These are phyloP conservation scores for Candida piceae DNA, from an alignment of 805 yeast species.

Conservation along the genomic window DNA sequence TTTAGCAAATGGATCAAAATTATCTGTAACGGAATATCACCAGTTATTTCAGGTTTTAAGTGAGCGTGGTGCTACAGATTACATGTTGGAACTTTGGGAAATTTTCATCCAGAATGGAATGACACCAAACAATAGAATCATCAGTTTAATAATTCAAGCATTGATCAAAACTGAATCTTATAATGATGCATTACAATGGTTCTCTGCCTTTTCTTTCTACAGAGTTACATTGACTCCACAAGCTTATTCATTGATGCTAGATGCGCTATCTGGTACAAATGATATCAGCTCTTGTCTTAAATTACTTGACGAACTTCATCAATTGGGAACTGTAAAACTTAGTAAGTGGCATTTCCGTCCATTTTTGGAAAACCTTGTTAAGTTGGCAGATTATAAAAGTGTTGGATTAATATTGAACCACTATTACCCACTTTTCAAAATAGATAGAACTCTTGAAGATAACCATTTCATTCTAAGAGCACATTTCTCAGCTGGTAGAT, in stretches of 20 bases:
- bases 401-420: conserved; percentile 16
- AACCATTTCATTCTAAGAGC: conserved; percentile 22
- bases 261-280: conserved; percentile 31
- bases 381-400: conserved; percentile 22
- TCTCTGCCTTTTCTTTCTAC: conserved; percentile 29
- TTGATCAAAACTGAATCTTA: conserved; percentile 34
- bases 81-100: conserved; percentile 33
- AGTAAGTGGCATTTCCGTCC: conserved; percentile 13
- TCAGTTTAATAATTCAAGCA: conserved; percentile 42
- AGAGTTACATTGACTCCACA: conserved; percentile 24
- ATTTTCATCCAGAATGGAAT: conserved; percentile 41
- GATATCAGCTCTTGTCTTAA: conserved; percentile 33
- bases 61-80: conserved; percentile 45
- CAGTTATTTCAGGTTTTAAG: conserved; percentile 61
- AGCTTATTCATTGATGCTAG: conserved; percentile 32
- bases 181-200: conserved; percentile 33
- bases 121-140: conserved; percentile 40
- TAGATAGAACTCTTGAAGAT: conserved; percentile 15
- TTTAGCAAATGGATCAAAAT: conserved; percentile 49
- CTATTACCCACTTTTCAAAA: conserved; percentile 22
- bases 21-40: conserved; percentile 48
- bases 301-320: conserved; percentile 26
- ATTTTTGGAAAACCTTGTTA: conserved; percentile 16
- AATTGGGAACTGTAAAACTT: conserved; percentile 6
- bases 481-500: conserved; percentile 21